These are phyloP conservation scores for Globisporangium spinosum DNA, from an alignment of 352 stramenopile species.

Conservation along the genomic window DNA sequence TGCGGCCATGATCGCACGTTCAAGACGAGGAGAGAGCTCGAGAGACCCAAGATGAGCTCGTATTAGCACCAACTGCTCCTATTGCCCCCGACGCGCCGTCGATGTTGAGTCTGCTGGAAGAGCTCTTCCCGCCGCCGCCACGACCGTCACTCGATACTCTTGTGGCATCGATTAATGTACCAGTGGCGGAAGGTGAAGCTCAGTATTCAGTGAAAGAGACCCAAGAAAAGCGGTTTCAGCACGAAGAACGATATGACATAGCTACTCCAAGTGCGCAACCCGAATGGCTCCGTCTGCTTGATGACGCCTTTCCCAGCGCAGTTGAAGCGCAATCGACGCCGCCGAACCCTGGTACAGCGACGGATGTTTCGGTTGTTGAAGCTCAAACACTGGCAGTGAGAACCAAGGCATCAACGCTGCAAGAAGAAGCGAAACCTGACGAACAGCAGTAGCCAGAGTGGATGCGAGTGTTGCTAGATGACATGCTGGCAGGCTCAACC, in stretches of 20 bases:
- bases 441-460: constrained; percentile 4
- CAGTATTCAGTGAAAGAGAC: background rate
- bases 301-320: background rate
- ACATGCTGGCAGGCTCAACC: background rate
- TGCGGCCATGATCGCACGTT: background rate
- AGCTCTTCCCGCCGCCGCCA: constrained; percentile 3
- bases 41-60: too few relatives aligned
- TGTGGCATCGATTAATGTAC: background rate
- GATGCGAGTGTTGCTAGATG: constrained; percentile 4
- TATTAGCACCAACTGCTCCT: background rate
- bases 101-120: constrained; percentile 4
- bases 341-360: background rate
- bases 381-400: background rate
- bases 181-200: background rate
- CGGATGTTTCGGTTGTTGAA: background rate
- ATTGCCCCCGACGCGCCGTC: background rate
- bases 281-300: background rate
- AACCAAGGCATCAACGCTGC: background rate
- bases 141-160: background rate
- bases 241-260: background rate
- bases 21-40: too few relatives aligned
- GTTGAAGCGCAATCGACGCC: background rate
- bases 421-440: background rate
- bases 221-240: background rate
- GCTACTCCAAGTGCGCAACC: background rate